Evolutionary conservation across 352 stramenopile genomes (phyloP).

Genomic region (Plasmopara muralis): DNA sequence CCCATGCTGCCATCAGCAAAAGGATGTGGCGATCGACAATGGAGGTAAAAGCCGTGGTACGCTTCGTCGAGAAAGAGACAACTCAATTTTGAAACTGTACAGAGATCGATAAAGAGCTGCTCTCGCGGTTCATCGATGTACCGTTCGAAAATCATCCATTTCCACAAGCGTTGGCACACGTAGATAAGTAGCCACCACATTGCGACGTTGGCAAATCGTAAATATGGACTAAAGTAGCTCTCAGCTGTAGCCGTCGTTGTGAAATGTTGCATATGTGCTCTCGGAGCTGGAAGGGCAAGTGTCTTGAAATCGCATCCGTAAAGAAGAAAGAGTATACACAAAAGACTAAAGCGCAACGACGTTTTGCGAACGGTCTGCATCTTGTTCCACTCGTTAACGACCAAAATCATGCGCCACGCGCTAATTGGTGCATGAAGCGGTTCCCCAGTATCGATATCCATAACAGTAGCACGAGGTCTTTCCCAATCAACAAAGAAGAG

Average conservation of each 20-base stretch:
- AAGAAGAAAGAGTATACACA: conserved; percentile 85
- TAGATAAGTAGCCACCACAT: conserved; percentile 82
- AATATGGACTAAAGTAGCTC: conserved; percentile 69
- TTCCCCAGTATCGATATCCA: conserved; percentile 45
- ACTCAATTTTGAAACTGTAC: conserved; percentile 90
- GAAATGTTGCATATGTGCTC: conserved; percentile 40
- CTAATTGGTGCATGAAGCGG: conserved; percentile 64
- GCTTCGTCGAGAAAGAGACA: conserved; percentile 88
- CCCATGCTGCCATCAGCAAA: conserved; percentile 90
- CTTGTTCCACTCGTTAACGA: conserved; percentile 93
- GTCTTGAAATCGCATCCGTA: conserved; percentile 59
- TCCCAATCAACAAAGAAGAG: conserved; percentile 95
- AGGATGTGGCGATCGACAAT: conserved; percentile 90
- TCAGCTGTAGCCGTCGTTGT: conserved; percentile 7
- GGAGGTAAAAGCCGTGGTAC: conserved; percentile 93
- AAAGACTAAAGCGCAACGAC: conserved; percentile 74
- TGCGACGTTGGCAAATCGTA: conserved; percentile 86
- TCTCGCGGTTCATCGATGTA: conserved; percentile 66
- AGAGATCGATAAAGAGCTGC: conserved; percentile 90
- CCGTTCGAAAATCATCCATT: conserved; percentile 82
- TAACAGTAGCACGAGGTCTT: conserved; percentile 62
- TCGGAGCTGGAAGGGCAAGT: conserved; percentile 46
- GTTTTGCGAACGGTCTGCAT: conserved; percentile 81
- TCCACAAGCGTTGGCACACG: conserved; percentile 78
- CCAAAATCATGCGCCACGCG: conserved; percentile 91